Evolutionary conservation across 805 yeast genomes (phyloP), one percentile per base, ranked within the genome.

Genomic region (Saturnispora besseyi): DNA sequence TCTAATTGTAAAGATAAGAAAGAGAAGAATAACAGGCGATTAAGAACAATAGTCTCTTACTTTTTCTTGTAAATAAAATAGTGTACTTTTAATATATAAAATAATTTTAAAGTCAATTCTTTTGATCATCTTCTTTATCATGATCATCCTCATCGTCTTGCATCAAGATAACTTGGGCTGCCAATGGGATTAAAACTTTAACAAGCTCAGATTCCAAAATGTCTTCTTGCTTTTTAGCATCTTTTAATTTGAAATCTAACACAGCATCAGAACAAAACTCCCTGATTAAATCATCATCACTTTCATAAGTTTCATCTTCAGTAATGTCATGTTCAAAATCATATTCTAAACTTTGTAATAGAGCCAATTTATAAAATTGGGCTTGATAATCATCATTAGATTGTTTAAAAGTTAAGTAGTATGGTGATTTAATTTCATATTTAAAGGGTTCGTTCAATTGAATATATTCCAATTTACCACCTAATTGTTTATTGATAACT

Each of bases 401-500:
- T 2, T 46, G 45, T 22, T 54, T 45, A 18, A 68, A 62, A 12
- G 59, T 53, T 33, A 55, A 52, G 43, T 48, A 64, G 28, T 56
- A 54, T 0, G 67, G 66, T 0, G 72, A 67, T 50, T 64, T 67
- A 45, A 68, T 65, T 40, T 66, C 66, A 48, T 69, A 69, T 7
- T 50, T 50, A 29, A 51, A 47, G 8, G 69, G 68, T 24, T 65
- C 56, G n/a, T 50, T 44, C 40, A 67, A 54, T 32, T 57, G 57
- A 12, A 62, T 54, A 4, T 57, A 55, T 4, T 50, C 50, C 10
- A 68, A 56, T 18, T 48, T 55, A 22, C 57, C 55, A 3, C 53
- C 55, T 8, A 61, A 36, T 43, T 56, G 37, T 37, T 52, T 51
- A 40, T 65, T 66, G 28, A 69, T 44, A 8, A 56, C 44, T 5